Percentiles rank a stretch among this genome's conserved stretches.
These are phyloP conservation scores for Ananas comosus DNA, from an alignment of 176 grass and related monocot genomes.

Conservation along the genomic window DNA sequence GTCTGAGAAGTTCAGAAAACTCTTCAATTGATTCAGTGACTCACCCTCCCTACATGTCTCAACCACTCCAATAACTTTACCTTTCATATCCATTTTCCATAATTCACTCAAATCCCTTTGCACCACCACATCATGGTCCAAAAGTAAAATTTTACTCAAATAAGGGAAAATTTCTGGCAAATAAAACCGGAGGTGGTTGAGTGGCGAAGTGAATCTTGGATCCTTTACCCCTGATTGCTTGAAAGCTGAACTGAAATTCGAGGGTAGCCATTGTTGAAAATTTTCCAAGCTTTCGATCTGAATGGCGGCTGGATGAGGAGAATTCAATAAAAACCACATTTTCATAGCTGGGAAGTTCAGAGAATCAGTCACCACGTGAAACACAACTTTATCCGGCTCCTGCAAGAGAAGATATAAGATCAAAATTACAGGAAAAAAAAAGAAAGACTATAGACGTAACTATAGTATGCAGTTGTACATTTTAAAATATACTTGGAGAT, in stretches of 20 bases:
- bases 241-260: slow-evolving; percentile 55
- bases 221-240: slow-evolving; percentile 41
- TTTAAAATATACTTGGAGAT: no score
- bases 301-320: slow-evolving; percentile 45
- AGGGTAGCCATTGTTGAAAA: slow-evolving; percentile 39
- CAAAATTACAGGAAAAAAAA: slow-evolving; percentile 10
- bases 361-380: slow-evolving; percentile 77
- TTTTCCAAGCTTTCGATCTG: slow-evolving; percentile 43
- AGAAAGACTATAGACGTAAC: neutral
- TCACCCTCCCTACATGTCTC: slow-evolving; percentile 36
- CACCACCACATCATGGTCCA: slow-evolving; percentile 90
- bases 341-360: slow-evolving; percentile 78
- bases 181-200: slow-evolving; percentile 88
- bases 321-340: slow-evolving; percentile 81
- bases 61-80: slow-evolving; percentile 61
- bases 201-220: slow-evolving; percentile 57
- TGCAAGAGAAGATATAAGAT: slow-evolving; percentile 22
- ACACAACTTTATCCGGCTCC: slow-evolving; percentile 66
- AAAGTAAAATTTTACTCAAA: slow-evolving; percentile 68
- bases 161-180: slow-evolving; percentile 76
- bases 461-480: no score
- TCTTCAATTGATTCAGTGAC: slow-evolving; percentile 34
- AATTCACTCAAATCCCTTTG: slow-evolving; percentile 50
- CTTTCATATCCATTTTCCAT: slow-evolving; percentile 57
- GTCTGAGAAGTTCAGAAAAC: slow-evolving; percentile 63